Evolutionary conservation across 1,284 basidiomycete genomes (phyloP).

Genomic region (Puccinia polysora): DNA sequence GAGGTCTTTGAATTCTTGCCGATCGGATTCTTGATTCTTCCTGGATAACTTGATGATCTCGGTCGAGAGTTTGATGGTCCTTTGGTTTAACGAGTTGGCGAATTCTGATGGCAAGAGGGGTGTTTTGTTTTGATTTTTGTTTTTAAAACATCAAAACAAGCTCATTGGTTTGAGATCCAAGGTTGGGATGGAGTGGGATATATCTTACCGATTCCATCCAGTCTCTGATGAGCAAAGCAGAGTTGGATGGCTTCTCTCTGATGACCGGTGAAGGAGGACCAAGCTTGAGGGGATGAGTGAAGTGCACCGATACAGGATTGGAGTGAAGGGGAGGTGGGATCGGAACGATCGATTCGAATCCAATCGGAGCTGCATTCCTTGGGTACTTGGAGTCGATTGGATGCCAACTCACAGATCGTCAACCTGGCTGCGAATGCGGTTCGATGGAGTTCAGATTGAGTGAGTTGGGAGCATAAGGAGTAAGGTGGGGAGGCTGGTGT

Average conservation of each 20-base stretch:
- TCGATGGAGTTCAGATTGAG: slow-evolving; percentile 19
- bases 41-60: slow-evolving; percentile 18
- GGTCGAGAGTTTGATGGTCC: slow-evolving; percentile 15
- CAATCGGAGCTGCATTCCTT: slow-evolving; percentile 31
- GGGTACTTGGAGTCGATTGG: slow-evolving; percentile 7
- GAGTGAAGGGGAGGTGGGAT: not conserved
- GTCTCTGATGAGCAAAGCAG: slow-evolving; percentile 28
- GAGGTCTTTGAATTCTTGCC: slow-evolving; percentile 5
- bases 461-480: slow-evolving; percentile 15
- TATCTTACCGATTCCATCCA: slow-evolving; percentile 27
- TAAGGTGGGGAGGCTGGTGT: not conserved
- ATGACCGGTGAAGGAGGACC: slow-evolving; percentile 38
- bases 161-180: not conserved
- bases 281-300: slow-evolving; percentile 38
- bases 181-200: not conserved
- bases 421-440: slow-evolving; percentile 37
- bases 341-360: slow-evolving; percentile 17
- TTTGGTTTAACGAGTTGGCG: not conserved
- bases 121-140: not conserved
- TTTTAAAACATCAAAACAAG: not conserved
- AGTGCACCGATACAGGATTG: slow-evolving; percentile 35
- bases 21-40: slow-evolving; percentile 15
- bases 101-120: slow-evolving; percentile 8
- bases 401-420: slow-evolving; percentile 38
- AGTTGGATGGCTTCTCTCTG: slow-evolving; percentile 32